Evolutionary conservation across 179 eudicot species (phyloP).

Genomic region (Vitellaria paradoxa): DNA sequence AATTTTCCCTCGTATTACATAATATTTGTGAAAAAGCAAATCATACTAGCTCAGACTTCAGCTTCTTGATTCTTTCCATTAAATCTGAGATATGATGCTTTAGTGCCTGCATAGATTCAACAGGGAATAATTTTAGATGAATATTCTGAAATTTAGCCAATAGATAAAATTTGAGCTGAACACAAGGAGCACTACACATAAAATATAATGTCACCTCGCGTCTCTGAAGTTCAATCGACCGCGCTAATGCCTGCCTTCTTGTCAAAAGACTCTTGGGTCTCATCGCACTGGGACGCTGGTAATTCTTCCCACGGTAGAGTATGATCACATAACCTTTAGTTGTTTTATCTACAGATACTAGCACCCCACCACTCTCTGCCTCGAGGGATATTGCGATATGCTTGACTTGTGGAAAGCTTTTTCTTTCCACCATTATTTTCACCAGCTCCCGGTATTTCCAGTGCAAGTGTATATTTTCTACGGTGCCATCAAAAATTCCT

Average conservation of each 20-base stretch:
- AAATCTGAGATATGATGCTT: conserved; percentile 71
- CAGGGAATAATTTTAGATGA: not conserved
- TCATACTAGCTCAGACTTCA: conserved; percentile 74
- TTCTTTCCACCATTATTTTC: conserved; percentile 58
- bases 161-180: not conserved
- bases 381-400: conserved; percentile 77
- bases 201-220: conserved; percentile 60
- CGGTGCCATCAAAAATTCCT: conserved; percentile 79
- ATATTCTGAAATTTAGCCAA: not conserved
- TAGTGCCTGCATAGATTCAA: conserved; percentile 55
- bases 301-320: conserved; percentile 91
- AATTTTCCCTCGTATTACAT: not conserved
- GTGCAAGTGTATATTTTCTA: conserved; percentile 86
- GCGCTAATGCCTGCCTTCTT: conserved; percentile 90
- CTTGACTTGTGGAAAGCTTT: conserved; percentile 31
- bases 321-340: conserved; percentile 68
- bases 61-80: conserved; percentile 55
- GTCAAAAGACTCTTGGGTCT: conserved; percentile 81
- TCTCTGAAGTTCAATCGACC: conserved; percentile 87
- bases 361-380: conserved; percentile 89
- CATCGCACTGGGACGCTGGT: conserved; percentile 51
- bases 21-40: not conserved
- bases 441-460: conserved; percentile 94
- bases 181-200: too few species aligned
- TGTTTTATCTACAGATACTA: conserved; percentile 81